A percentile compares a stretch with the other conserved stretches of the same genome.
phyloP scores from a whole-genome alignment of 495 filamentous ascomycete species.

The Barbatosphaeria neglecta region DNA sequence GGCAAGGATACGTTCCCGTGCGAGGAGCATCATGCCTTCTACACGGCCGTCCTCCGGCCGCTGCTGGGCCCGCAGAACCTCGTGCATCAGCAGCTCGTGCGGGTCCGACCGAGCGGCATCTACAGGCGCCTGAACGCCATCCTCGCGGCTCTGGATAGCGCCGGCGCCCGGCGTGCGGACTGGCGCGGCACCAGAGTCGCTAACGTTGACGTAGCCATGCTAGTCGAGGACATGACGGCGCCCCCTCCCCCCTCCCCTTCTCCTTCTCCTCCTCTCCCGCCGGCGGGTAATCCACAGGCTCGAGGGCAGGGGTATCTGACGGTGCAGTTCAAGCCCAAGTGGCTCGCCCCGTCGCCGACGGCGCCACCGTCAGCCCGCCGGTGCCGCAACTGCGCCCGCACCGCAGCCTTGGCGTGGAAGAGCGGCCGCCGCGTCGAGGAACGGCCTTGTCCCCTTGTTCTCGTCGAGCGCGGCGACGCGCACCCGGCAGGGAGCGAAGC shows the following conservation, averaged over 20 bases:
- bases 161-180: slow-evolving; percentile 34
- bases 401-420: slow-evolving; percentile 18
- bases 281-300: too few relatives aligned
- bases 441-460: slow-evolving; percentile 12
- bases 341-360: slow-evolving; percentile 72
- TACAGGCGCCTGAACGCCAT: slow-evolving; percentile 36
- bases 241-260: too few relatives aligned
- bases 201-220: slow-evolving; percentile 11
- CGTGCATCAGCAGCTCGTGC: slow-evolving; percentile 47
- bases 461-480: neutral
- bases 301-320: slow-evolving; percentile 27
- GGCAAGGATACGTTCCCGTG: slow-evolving; percentile 42
- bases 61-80: slow-evolving; percentile 47
- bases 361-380: slow-evolving; percentile 53
- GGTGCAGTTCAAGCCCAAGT: slow-evolving; percentile 90
- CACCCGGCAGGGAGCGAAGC: neutral
- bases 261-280: too few relatives aligned
- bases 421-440: neutral
- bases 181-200: slow-evolving; percentile 48
- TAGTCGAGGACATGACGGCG: neutral
- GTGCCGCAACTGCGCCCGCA: slow-evolving; percentile 79
- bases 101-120: slow-evolving; percentile 27
- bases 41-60: slow-evolving; percentile 43
- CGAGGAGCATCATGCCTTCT: slow-evolving; percentile 44
- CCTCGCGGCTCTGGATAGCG: slow-evolving; percentile 18